Base-by-base conservation (phyloP, 2,329 filamentous ascomycete genomes). In the Diaporthe sp. region DNA sequence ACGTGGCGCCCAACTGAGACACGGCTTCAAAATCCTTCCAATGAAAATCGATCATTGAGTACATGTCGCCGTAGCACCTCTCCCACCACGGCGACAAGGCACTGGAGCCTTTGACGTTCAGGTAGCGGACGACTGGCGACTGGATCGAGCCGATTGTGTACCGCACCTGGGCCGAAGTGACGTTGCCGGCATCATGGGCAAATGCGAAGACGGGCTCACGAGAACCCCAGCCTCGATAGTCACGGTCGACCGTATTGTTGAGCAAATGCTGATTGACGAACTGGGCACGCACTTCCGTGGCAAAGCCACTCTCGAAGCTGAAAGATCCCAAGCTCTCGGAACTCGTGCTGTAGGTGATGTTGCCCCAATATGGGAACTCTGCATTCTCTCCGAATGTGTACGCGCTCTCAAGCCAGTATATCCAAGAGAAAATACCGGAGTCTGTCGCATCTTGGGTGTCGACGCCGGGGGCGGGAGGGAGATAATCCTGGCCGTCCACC, bases 171-270 rank as follows among this genome's bases (percentile, higher is more conserved):
- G 89, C 86, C 13, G 80, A 81, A 4, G 79, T 78, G 8, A 75
- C 75, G 70, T 75, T 79, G 39, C 77, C 76, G 65, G 78, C 79
- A 25, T 79, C 76, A 55, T 92, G 92, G n/a, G 90, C 87, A 81
- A 95, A 96, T 0, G 94, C 93, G 82, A 96, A 95, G 2, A 95
- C 91, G 1, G 94, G 94, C 80, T 95, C 92, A 27, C 93, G 88
- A 69, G 95, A 92, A 85, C 92, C 92, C 76, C 95, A 93, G 5
- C 86, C 83, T 6, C 94, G 89, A 81, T 92, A 94, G 0, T 84
- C 82, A 19, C 83, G 81, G 78, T 96, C 94, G 30, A 92, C 87
- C 42, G 86, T 80, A 79, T 96, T 93, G 70, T 88, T 85, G n/a
- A 96, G 82, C 1, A 86, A 88, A 4, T 92, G 90, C 15, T 88